Evolutionary conservation across 2,329 filamentous ascomycete species (phyloP).

Genomic region (Lachnellula subtilissima): DNA sequence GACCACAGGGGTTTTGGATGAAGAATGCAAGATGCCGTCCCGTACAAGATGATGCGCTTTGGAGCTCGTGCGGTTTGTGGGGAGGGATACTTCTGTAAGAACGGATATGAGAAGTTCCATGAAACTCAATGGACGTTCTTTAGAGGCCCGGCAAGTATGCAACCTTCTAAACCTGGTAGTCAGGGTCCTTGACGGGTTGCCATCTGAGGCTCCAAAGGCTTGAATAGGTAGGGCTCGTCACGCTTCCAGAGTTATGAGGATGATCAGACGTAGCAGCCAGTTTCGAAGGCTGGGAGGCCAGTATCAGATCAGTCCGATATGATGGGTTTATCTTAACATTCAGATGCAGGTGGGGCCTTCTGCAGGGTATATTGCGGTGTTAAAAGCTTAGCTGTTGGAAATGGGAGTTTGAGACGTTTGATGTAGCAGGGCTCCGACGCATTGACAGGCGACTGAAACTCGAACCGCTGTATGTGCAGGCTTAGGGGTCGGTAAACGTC

Average conservation of each 20-base stretch:
- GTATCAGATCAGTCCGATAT: slow-evolving; percentile 25
- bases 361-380: slow-evolving; percentile 13
- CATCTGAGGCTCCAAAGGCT: slow-evolving; percentile 19
- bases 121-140: slow-evolving; percentile 18
- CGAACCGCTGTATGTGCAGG: slow-evolving; percentile 3
- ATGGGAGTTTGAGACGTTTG: slow-evolving; percentile 20
- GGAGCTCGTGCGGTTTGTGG: slow-evolving; percentile 23
- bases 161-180: slow-evolving; percentile 13
- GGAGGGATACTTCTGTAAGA: slow-evolving; percentile 7
- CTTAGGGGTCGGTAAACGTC: too few species aligned
- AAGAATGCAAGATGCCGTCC: slow-evolving; percentile 12
- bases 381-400: slow-evolving; percentile 18
- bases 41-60: slow-evolving; percentile 3
- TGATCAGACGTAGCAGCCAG: slow-evolving; percentile 44
- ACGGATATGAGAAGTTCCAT: slow-evolving; percentile 25
- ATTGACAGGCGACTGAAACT: slow-evolving; percentile 13
- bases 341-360: slow-evolving; percentile 16
- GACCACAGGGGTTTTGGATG: slow-evolving; percentile 30
- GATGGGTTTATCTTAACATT: slow-evolving; percentile 2
- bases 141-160: slow-evolving; percentile 2
- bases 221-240: slow-evolving; percentile 13
- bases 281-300: slow-evolving; percentile 35
- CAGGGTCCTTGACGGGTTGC: slow-evolving; percentile 30
- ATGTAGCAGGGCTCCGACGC: slow-evolving; percentile 19
- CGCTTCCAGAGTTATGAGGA: slow-evolving; percentile 31